These are phyloP conservation scores for Podosphaera fusca DNA, from an alignment of 2,329 filamentous ascomycete species.

Conservation along the genomic window DNA sequence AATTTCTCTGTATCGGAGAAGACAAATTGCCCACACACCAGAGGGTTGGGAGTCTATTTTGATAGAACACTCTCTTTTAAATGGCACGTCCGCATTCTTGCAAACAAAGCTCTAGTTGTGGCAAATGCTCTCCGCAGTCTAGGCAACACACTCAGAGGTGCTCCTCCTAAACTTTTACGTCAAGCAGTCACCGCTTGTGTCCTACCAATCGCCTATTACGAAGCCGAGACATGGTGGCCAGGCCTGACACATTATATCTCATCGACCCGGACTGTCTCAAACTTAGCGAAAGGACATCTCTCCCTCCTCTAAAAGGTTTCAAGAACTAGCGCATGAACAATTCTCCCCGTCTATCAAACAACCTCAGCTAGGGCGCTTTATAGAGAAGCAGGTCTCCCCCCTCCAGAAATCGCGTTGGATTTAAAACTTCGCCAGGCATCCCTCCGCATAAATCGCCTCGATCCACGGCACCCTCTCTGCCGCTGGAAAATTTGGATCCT, in stretches of 20 bases:
- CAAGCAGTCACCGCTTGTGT: background rate
- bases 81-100: background rate
- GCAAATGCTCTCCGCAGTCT: background rate
- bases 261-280: background rate
- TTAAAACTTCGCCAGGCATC: background rate
- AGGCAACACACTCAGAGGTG: background rate
- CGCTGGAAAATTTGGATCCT: background rate
- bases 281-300: background rate
- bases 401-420: background rate
- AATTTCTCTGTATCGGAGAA: background rate
- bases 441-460: background rate
- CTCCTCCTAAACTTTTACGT: background rate
- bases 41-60: background rate
- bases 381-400: background rate
- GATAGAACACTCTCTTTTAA: background rate
- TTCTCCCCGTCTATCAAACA: background rate
- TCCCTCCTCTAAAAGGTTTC: background rate
- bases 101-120: background rate
- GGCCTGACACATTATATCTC: background rate
- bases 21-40: background rate
- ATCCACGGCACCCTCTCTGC: background rate
- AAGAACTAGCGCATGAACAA: background rate
- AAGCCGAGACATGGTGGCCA: background rate
- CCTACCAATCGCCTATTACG: background rate
- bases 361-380: background rate